Evolutionary conservation across 768 basidiomycete genomes (phyloP).

Genomic region (Hericium rajendrae): DNA sequence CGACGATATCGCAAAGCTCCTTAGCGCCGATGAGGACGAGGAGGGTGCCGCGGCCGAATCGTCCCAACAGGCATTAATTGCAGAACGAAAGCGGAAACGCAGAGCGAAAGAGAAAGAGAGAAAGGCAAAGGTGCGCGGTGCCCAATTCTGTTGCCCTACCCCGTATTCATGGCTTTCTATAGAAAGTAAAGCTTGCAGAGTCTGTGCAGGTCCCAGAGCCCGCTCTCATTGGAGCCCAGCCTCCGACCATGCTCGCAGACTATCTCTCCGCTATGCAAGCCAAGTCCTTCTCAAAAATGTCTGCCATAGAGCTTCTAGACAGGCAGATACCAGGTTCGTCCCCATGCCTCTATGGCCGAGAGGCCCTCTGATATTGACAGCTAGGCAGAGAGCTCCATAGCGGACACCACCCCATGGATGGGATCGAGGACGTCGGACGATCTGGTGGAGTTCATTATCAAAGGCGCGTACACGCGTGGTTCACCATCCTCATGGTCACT

Average conservation of each 20-base stretch:
- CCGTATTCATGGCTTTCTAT: constrained; percentile 9
- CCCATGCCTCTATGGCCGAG: constrained; percentile 4
- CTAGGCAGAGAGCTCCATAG: constrained; percentile 60
- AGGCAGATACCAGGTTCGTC: constrained; percentile 65
- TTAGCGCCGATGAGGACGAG: constrained; percentile 36
- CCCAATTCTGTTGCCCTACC: background rate
- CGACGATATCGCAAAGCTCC: constrained; percentile 28
- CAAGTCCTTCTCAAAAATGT: constrained; percentile 59
- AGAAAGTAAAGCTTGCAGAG: constrained; percentile 63
- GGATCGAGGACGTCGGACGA: constrained; percentile 61
- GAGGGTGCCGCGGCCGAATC: constrained; percentile 18
- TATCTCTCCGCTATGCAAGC: constrained; percentile 60
- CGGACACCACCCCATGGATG: constrained; percentile 69
- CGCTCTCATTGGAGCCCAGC: constrained; percentile 44
- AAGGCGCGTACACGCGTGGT: constrained; percentile 38
- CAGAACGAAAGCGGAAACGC: constrained; percentile 60
- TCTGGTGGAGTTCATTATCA: constrained; percentile 65
- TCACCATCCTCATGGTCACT: background rate
- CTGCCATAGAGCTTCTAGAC: constrained; percentile 73
- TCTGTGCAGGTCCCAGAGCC: constrained; percentile 26
- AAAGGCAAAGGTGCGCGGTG: constrained; percentile 44
- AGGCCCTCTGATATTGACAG: constrained; percentile 36
- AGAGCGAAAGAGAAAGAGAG: constrained; percentile 67
- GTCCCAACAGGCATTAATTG: constrained; percentile 14
- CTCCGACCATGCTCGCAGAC: constrained; percentile 47